Evolutionary conservation across 495 filamentous ascomycete species (phyloP).

Genomic region (Friedmanniomyces endolithicus): DNA sequence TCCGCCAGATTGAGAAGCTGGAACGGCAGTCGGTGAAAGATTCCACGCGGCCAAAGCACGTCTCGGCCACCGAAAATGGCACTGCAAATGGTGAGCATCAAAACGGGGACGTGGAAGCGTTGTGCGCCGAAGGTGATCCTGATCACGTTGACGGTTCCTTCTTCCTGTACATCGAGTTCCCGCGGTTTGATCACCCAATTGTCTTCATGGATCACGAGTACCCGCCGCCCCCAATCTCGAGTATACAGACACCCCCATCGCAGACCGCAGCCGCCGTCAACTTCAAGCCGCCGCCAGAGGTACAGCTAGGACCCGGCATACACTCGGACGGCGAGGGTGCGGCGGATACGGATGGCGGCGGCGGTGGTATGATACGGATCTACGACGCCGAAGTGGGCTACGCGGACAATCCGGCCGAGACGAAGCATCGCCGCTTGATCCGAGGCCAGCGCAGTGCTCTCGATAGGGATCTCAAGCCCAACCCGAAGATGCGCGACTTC

Average conservation of each 20-base stretch:
- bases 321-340: conserved; percentile 35
- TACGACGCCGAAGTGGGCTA: conserved; percentile 90
- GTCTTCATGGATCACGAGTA: conserved; percentile 94
- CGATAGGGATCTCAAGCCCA: conserved; percentile 88
- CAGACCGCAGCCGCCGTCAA: conserved; percentile 31
- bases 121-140: conserved; percentile 18
- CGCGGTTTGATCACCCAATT: conserved; percentile 88
- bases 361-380: conserved; percentile 57
- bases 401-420: conserved; percentile 85
- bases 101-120: conserved; percentile 23
- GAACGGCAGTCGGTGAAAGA: conserved; percentile 15
- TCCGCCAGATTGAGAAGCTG: conserved; percentile 65
- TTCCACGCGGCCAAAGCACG: conserved; percentile 4
- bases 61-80: neutral
- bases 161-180: conserved; percentile 76
- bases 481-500: conserved; percentile 91
- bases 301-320: conserved; percentile 73
- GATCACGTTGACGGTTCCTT: conserved; percentile 51
- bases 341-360: conserved; percentile 39
- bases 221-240: conserved; percentile 64
- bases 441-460: conserved; percentile 84
- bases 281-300: conserved; percentile 66
- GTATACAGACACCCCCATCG: conserved; percentile 47
- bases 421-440: conserved; percentile 83
- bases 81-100: conserved; percentile 31